These are phyloP conservation scores for Cyclotella sp. DNA, from an alignment of 108 stramenopile genomes.

Conservation along the genomic window DNA sequence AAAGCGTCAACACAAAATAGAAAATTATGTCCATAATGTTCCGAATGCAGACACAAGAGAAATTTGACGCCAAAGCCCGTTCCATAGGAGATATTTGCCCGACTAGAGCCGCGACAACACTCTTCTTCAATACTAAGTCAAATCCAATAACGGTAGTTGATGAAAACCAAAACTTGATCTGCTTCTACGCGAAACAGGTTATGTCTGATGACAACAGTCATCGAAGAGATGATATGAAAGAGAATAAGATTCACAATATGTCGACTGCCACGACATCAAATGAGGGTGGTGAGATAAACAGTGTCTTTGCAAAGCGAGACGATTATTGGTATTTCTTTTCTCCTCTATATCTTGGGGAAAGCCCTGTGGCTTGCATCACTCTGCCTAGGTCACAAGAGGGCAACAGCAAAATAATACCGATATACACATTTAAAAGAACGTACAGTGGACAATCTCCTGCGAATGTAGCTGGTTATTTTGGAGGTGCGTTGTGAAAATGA, in stretches of 20 bases:
- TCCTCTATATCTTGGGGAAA: conserved; percentile 2
- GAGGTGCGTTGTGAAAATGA: neutral
- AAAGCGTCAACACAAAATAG: no score
- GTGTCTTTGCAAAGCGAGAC: no score
- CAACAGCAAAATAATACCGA: neutral
- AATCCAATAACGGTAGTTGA: neutral
- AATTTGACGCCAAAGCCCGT: neutral
- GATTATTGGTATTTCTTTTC: conserved; percentile 14
- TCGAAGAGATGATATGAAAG: neutral
- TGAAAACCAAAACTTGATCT: neutral
- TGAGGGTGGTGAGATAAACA: no score
- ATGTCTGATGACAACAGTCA: neutral
- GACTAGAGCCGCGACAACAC: neutral
- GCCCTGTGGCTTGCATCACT: neutral
- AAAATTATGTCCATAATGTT: neutral
- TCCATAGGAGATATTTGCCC: neutral
- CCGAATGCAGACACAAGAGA: neutral
- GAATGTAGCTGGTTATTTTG: neutral
- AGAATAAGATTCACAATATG: neutral
- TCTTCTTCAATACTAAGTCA: neutral
- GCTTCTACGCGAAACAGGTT: conserved; percentile 5
- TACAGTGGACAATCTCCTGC: neutral
- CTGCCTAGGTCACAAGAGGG: neutral
- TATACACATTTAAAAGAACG: conserved; percentile 8
- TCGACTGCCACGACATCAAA: neutral